These are phyloP conservation scores for Xylaria sp. DNA, from an alignment of 2,329 filamentous ascomycete genomes.

Conservation along the genomic window DNA sequence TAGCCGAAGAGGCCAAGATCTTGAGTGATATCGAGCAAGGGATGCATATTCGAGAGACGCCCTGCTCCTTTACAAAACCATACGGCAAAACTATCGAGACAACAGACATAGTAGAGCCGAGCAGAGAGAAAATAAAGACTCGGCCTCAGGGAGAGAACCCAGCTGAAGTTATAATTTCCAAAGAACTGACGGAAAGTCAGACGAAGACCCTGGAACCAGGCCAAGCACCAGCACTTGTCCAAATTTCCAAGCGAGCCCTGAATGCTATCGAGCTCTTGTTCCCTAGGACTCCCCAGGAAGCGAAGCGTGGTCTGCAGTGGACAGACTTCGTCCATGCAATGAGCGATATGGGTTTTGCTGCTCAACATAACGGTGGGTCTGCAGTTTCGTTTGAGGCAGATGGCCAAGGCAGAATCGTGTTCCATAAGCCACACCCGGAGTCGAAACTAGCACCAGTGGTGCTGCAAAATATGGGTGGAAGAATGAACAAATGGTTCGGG, in stretches of 20 bases:
- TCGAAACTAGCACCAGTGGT: background rate
- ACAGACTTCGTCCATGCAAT: conserved; percentile 4
- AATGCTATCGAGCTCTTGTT: conserved; percentile 7
- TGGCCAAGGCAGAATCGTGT: conserved; percentile 2
- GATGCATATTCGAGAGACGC: background rate
- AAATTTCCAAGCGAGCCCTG: background rate
- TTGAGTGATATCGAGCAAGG: background rate
- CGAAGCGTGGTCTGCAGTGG: background rate
- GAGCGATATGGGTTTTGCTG: conserved; percentile 6
- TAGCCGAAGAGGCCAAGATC: background rate
- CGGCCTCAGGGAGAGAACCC: background rate
- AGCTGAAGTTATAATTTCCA: background rate
- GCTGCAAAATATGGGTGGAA: conserved; percentile 4
- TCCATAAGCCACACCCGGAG: conserved; percentile 3
- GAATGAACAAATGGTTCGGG: conserved; percentile 12
- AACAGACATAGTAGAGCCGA: background rate
- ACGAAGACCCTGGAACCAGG: background rate
- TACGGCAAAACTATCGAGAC: no score
- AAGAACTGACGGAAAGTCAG: background rate
- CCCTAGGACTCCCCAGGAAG: background rate
- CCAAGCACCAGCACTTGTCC: background rate
- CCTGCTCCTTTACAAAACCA: background rate
- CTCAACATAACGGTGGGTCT: conserved; percentile 7
- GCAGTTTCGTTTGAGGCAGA: conserved; percentile 10
- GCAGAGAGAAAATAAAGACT: background rate